Evolutionary conservation across 2,329 filamentous ascomycete species (phyloP), one percentile per base, ranked within the genome.

Genomic region (Fusarium sp.): DNA sequence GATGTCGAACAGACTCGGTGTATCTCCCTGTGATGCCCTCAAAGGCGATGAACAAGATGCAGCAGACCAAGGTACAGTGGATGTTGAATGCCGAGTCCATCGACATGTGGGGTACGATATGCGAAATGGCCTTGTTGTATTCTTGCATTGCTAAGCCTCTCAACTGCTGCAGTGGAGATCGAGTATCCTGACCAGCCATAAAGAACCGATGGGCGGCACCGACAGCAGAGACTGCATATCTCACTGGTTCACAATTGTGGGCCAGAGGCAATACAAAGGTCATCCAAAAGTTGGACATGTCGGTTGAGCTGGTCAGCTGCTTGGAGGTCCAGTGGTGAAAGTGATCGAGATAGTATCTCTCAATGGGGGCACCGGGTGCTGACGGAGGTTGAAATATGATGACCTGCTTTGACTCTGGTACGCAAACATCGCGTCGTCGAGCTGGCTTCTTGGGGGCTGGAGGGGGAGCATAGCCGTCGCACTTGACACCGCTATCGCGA

Each of bases 11-110:
- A 0, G 73, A 71, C 33, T 79, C 76, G 0, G 69, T 59, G 38
- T 79, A 78, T 4, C 74, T 66, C 11, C 77, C 77, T 2, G 67
- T 70, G 22, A 79, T 69, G 2, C 74, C 57, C 52, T 79, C 77
- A 9, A 78, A 74, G 0, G 76, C 77, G 3, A 79, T 64, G 8
- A 79, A 78, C 2, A 79, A 22, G 0, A 79, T 42, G 31, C 77
- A 79, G 25, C 75, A 76, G 1, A 78, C 66, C 0, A 77, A 6
- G 1, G 75, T 75, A 18, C 69, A 70, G 25, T 77, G 75, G 6
- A 75, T 42, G 2, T 76, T 67, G 5, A 68, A 67, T 1, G 66
- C 22, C 1, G 71, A 65, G 2, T 69, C 29, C 3, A 71, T 50
- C 0, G 59, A 70, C 70, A 77, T 77, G 22, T 66, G 62, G 3